Evolutionary conservation across 106 monocot species (phyloP), one percentile per base, ranked within the genome.

Genomic region (Allium cepa): DNA sequence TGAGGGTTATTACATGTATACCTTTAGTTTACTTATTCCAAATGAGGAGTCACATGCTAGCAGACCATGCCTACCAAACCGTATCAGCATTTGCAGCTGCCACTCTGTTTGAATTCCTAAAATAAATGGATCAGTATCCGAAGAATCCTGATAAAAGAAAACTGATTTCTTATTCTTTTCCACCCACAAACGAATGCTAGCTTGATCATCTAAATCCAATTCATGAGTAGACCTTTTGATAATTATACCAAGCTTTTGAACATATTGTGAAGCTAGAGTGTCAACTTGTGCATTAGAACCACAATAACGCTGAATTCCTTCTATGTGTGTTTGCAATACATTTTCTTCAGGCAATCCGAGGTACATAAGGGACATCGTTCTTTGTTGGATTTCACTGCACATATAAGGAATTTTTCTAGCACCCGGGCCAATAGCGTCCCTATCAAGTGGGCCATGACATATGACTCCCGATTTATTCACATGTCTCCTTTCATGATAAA

Each of bases 51-150:
- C 80, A 59, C 74, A 79, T 10, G 97, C 88, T 56, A 97, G 64
- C 69, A 97, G 77, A 69, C 92, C 88, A 11, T 89, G 88, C 75
- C 92, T 86, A 26, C 97, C 74, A 79, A 97, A 97, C n/a, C 97
- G 81, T 71, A 97, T 78, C 84, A 88, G 88, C 67, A 92, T 92
- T 53, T 97, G 97, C 75, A 97, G 71, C 67, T 97, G 97, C 92
- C 97, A 97, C 26, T 97, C 92, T 57, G 97, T 97, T 63, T 97
- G 97, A 62, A 97, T 92, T 62, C 97, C 97, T 46, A 97, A 71
- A 62, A 97, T 92, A 71, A 97, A 97, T 56, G 97, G 84, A 80
- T 97, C 88, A 2, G 70, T 70, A 53, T 97, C 97, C 7, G 86
- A 80, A 51, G 92, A 84, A 63, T 97, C 97, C 75, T 92, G 88